phyloP scores from a whole-genome alignment of 2,329 filamentous ascomycete species.

The Paecilomyces dactylethromorphus region DNA sequence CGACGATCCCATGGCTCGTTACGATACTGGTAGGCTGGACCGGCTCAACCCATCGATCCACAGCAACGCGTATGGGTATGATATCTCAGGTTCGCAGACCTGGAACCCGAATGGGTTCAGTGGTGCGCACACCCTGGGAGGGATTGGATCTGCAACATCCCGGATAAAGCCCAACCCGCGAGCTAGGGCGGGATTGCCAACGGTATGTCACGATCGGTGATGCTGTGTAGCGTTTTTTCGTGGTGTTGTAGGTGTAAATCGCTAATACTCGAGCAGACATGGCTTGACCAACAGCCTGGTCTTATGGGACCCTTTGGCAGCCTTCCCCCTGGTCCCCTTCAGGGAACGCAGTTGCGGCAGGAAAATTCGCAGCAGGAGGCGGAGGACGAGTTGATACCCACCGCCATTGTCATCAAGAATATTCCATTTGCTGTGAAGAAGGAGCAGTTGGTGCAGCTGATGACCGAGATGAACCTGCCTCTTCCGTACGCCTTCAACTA shows the following conservation, averaged over 20 bases:
- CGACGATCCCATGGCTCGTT: slow-evolving; percentile 58
- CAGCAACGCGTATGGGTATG: slow-evolving; percentile 59
- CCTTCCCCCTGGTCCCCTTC: slow-evolving; percentile 36
- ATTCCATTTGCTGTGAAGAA: slow-evolving; percentile 98
- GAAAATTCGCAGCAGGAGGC: slow-evolving; percentile 34
- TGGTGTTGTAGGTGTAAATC: slow-evolving; percentile 2
- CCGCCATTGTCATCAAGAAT: slow-evolving; percentile 98
- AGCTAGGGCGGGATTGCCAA: slow-evolving; percentile 58
- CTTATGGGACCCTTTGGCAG: slow-evolving; percentile 42
- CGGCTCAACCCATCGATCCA: slow-evolving; percentile 53
- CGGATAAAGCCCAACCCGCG: slow-evolving; percentile 52
- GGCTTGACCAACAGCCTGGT: slow-evolving; percentile 54
- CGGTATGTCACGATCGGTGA: slow-evolving; percentile 50
- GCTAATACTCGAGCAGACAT: slow-evolving; percentile 41
- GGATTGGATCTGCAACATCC: slow-evolving; percentile 50
- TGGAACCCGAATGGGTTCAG: slow-evolving; percentile 75
- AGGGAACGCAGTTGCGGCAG: slow-evolving; percentile 34
- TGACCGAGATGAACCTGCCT: slow-evolving; percentile 89
- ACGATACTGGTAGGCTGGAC: slow-evolving; percentile 50
- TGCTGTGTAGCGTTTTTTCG: not conserved
- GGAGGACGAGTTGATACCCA: slow-evolving; percentile 86
- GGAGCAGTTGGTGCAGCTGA: slow-evolving; percentile 84
- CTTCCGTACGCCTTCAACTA: slow-evolving; percentile 99
- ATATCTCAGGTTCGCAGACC: slow-evolving; percentile 62
- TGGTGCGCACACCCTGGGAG: slow-evolving; percentile 59